phyloP scores from a whole-genome alignment of 2,329 filamentous ascomycete genomes.

The Fusarium metavorans region DNA sequence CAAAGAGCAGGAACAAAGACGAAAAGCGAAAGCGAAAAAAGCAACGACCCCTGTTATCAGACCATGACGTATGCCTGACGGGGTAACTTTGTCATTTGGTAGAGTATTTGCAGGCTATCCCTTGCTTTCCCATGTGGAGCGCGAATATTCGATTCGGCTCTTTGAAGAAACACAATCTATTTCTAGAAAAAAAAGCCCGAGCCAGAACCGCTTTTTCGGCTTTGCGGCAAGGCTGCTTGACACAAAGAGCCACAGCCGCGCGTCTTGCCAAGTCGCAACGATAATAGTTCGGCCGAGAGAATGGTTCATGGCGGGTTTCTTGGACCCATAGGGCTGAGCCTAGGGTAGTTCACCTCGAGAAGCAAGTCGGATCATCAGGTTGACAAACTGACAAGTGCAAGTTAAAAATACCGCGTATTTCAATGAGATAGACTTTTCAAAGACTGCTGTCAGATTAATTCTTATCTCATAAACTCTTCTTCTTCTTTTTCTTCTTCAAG shows the following conservation, averaged over 20 bases:
- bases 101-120: slow-evolving; percentile 30
- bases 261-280: not conserved
- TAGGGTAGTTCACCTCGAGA: not conserved
- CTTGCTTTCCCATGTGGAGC: slow-evolving; percentile 17
- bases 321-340: slow-evolving; percentile 1
- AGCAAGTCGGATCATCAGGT: not conserved
- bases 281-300: slow-evolving; percentile 7
- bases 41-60: not conserved
- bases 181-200: slow-evolving; percentile 22
- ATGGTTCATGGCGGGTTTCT: not conserved
- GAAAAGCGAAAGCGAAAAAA: not conserved
- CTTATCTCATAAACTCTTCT: not conserved
- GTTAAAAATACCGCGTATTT: not conserved
- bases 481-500: not conserved
- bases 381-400: not conserved
- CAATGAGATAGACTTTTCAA: not conserved
- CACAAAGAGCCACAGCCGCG: not conserved
- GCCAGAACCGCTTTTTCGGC: slow-evolving; percentile 8
- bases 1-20: slow-evolving; percentile 2
- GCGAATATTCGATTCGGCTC: not conserved
- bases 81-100: not conserved
- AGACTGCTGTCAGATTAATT: not conserved
- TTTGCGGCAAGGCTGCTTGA: slow-evolving; percentile 1
- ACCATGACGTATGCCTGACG: slow-evolving; percentile 40
- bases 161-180: slow-evolving; percentile 25